Evolutionary conservation across 2,329 filamentous ascomycete genomes (phyloP).

Genomic region (Ophiostoma sp.): DNA sequence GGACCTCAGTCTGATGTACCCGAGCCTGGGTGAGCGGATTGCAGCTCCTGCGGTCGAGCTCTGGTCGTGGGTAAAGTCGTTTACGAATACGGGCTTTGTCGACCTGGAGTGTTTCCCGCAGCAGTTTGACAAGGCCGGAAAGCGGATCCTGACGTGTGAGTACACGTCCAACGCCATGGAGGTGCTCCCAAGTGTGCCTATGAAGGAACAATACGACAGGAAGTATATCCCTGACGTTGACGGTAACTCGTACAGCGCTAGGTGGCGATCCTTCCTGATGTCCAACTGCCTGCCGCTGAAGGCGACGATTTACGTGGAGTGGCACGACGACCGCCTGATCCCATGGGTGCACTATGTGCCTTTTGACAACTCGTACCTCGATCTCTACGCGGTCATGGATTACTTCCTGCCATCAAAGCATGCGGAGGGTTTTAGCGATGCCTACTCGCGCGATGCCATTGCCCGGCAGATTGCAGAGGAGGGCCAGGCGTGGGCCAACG

Average conservation of each 20-base stretch:
- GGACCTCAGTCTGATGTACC: slow-evolving; percentile 34
- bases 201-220: slow-evolving; percentile 47
- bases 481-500: slow-evolving; percentile 57
- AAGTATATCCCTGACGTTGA: slow-evolving; percentile 68
- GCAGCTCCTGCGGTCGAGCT: slow-evolving; percentile 29
- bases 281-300: slow-evolving; percentile 63
- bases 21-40: slow-evolving; percentile 35
- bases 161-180: slow-evolving; percentile 38
- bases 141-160: slow-evolving; percentile 33
- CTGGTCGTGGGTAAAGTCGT: slow-evolving; percentile 40
- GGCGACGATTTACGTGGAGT: slow-evolving; percentile 66
- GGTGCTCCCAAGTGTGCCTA: slow-evolving; percentile 35
- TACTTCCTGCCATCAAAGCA: slow-evolving; percentile 54
- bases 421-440: neutral
- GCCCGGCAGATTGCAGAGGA: slow-evolving; percentile 55
- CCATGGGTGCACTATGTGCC: slow-evolving; percentile 70
- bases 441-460: slow-evolving; percentile 39
- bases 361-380: slow-evolving; percentile 61
- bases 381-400: slow-evolving; percentile 59
- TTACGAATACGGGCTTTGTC: slow-evolving; percentile 44
- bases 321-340: slow-evolving; percentile 64
- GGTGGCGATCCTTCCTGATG: slow-evolving; percentile 57
- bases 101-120: slow-evolving; percentile 36
- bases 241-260: slow-evolving; percentile 58
- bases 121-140: slow-evolving; percentile 25